phyloP scores from a whole-genome alignment of 768 basidiomycete genomes.

The Termitomyces sp. region DNA sequence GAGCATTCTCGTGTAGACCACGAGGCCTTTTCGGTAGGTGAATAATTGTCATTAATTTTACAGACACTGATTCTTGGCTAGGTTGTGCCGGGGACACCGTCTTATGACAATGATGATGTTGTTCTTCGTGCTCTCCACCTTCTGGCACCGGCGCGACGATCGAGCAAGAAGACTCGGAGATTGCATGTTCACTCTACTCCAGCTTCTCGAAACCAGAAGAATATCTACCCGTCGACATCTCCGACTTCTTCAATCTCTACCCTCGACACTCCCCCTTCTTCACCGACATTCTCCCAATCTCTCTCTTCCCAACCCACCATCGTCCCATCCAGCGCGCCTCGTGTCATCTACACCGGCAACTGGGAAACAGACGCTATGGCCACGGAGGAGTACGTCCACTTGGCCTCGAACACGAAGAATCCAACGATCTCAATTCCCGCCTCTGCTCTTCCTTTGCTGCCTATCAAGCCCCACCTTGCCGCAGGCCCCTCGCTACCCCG shows the following conservation, averaged over 20 bases:
- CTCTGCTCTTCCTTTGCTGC: not conserved
- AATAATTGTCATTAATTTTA: not conserved
- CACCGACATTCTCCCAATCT: not conserved
- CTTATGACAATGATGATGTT: not conserved
- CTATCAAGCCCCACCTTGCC: not conserved
- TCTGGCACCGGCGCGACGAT: not conserved
- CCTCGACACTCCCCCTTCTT: not conserved
- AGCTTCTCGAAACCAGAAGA: not conserved
- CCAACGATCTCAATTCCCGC: not conserved
- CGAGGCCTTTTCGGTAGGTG: not conserved
- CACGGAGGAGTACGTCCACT: not conserved
- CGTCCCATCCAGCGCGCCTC: not conserved
- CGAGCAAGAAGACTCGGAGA: not conserved
- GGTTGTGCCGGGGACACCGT: not conserved
- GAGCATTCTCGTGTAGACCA: not conserved
- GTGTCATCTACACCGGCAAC: constrained; percentile 9
- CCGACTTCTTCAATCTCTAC: not conserved
- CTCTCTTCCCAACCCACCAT: not conserved
- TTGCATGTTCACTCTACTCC: not conserved
- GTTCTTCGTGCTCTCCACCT: not conserved
- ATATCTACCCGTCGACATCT: not conserved
- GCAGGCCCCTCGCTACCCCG: not conserved
- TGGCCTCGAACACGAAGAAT: not conserved
- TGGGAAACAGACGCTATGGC: constrained; percentile 13
- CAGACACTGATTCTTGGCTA: not conserved